Conservation (phyloP, 1,284 basidiomycete species). For the Athelia psychrophila region DNA sequence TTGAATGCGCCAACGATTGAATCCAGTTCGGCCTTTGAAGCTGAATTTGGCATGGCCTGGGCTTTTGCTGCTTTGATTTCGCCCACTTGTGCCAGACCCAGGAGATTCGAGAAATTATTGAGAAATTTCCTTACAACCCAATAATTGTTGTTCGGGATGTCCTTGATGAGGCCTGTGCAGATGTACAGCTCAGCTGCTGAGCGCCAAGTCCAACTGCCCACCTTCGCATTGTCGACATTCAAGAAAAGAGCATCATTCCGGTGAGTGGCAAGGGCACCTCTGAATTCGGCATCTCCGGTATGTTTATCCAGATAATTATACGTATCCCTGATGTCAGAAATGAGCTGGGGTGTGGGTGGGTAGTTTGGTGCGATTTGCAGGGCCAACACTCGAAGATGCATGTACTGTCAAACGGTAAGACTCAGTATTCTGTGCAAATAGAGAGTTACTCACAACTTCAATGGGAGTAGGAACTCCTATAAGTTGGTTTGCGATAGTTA, state of each 20-base stretch:
- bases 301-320: constrained; percentile 34
- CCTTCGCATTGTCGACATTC: constrained; percentile 32
- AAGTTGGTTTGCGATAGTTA: constrained; percentile 28
- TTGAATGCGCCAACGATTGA: constrained; percentile 21
- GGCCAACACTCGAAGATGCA: constrained; percentile 32
- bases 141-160: constrained; percentile 18
- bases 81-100: constrained; percentile 28
- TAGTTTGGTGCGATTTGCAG: constrained; percentile 22
- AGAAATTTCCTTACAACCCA: constrained; percentile 27
- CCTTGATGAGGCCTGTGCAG: constrained; percentile 18
- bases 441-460: constrained; percentile 38
- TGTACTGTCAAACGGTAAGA: constrained; percentile 22
- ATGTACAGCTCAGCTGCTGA: constrained; percentile 30
- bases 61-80: constrained; percentile 16
- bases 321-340: constrained; percentile 32
- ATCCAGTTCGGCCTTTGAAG: constrained; percentile 11
- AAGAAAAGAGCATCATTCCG: constrained; percentile 29
- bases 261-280: constrained; percentile 8
- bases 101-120: constrained; percentile 24
- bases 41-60: constrained; percentile 8
- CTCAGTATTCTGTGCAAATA: not conserved
- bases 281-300: constrained; percentile 12
- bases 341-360: constrained; percentile 19
- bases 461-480: constrained; percentile 33
- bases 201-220: constrained; percentile 30